These are phyloP conservation scores for Candida verbasci DNA, from an alignment of 805 yeast species.

Conservation along the genomic window DNA sequence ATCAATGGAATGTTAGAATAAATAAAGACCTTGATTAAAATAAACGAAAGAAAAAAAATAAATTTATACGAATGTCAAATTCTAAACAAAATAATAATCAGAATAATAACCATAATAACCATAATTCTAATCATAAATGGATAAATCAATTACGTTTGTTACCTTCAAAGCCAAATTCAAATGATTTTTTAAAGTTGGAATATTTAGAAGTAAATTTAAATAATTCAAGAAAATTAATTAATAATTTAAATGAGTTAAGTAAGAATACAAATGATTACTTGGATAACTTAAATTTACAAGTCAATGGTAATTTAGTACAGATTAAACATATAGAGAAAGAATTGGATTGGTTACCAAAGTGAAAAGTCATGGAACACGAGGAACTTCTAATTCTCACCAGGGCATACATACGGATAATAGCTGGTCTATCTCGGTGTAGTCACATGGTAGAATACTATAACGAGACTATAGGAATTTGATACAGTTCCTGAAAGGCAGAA, in stretches of 20 bases:
- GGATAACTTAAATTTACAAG: conserved; percentile 6
- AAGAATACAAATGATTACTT: conserved; percentile 8
- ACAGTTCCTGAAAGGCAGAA: too few species aligned
- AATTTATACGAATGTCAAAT: too few species aligned
- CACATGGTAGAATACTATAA: too few species aligned
- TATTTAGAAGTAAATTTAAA: conserved; percentile 35
- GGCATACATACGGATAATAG: too few species aligned
- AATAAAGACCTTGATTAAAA: neutral
- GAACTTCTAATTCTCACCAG: too few species aligned
- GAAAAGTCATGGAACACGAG: too few species aligned
- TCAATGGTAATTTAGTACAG: conserved; percentile 15
- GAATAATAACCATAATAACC: too few species aligned
- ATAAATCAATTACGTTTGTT: conserved; percentile 19
- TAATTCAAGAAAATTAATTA: conserved; percentile 32
- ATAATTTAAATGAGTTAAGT: conserved; percentile 13
- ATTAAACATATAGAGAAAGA: conserved; percentile 17
- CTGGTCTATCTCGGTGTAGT: too few species aligned
- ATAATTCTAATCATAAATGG: conserved; percentile 20
- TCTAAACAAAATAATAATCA: too few species aligned
- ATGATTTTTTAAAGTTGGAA: conserved; percentile 31
- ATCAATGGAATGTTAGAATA: conserved; percentile 9
- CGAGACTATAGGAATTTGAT: too few species aligned
- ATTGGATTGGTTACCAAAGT: conserved; percentile 19
- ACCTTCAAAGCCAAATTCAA: conserved; percentile 9
- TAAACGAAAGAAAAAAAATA: too few species aligned